Conservation (phyloP, 2,329 filamentous ascomycete species). For the Ophiostoma sp. region DNA sequence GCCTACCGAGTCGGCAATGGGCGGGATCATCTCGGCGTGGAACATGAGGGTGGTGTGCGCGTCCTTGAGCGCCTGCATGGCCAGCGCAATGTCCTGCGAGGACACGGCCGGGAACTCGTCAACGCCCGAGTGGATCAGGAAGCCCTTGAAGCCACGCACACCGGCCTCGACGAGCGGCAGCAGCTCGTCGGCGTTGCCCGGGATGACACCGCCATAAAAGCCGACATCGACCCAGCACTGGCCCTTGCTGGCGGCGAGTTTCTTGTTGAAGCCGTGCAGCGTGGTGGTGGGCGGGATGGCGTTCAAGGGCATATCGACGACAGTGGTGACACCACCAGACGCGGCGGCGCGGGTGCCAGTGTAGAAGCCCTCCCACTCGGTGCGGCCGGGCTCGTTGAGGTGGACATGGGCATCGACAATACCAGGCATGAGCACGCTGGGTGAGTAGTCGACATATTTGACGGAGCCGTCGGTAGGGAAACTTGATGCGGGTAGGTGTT, state of each 20-base stretch:
- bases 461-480: constrained; percentile 66
- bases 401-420: constrained; percentile 97
- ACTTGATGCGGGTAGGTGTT: constrained; percentile 65
- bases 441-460: constrained; percentile 77
- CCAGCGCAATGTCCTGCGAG: constrained; percentile 68
- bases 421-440: constrained; percentile 78
- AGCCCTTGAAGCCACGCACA: constrained; percentile 94
- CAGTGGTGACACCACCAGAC: constrained; percentile 92
- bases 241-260: constrained; percentile 73
- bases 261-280: constrained; percentile 72
- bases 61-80: constrained; percentile 74
- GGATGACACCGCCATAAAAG: constrained; percentile 92
- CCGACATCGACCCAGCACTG: constrained; percentile 99
- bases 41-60: constrained; percentile 94
- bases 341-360: constrained; percentile 91
- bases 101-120: constrained; percentile 95
- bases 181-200: constrained; percentile 77
- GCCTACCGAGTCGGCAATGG: constrained; percentile 70
- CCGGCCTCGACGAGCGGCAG: constrained; percentile 76
- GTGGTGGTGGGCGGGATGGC: constrained; percentile 96
- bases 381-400: constrained; percentile 91
- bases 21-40: constrained; percentile 97
- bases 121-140: constrained; percentile 93
- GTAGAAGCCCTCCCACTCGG: constrained; percentile 97
- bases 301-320: constrained; percentile 96